Conservation (phyloP, 371 early-diverging fungal genomes). For the Mortierella sp. region DNA sequence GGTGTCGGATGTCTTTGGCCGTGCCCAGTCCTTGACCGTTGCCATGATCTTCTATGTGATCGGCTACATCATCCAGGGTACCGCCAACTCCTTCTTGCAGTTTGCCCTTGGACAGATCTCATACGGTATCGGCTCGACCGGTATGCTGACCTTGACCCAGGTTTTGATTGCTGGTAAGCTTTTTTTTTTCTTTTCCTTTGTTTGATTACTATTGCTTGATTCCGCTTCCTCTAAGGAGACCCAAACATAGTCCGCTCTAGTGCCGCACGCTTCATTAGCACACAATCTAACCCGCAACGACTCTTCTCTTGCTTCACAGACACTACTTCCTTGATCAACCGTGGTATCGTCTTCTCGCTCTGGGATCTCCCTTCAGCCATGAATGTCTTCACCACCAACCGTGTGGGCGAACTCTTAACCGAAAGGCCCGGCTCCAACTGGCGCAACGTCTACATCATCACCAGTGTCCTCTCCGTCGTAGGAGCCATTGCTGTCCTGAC, state of each 20-base stretch:
- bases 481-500: constrained; percentile 50
- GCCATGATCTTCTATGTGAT: constrained; percentile 59
- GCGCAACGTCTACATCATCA: constrained; percentile 59
- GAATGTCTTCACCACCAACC: constrained; percentile 34
- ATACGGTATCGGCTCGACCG: constrained; percentile 61
- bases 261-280: not conserved
- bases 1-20: constrained; percentile 61
- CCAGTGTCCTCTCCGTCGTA: constrained; percentile 54
- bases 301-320: constrained; percentile 14
- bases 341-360: constrained; percentile 49
- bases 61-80: constrained; percentile 58
- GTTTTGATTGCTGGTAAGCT: constrained; percentile 62
- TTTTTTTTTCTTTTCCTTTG: not conserved
- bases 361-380: constrained; percentile 44
- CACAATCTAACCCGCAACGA: constrained; percentile 1
- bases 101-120: constrained; percentile 61
- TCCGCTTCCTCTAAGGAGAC: not conserved
- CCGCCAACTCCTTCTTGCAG: constrained; percentile 51
- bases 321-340: constrained; percentile 41
- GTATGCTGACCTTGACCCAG: constrained; percentile 59
- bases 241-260: not conserved
- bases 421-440: constrained; percentile 48
- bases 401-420: constrained; percentile 49
- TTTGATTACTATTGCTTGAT: not conserved
- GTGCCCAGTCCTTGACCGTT: constrained; percentile 58